These are phyloP conservation scores for Gentiana straminea DNA, from an alignment of 257 asterid species.

Conservation along the genomic window DNA sequence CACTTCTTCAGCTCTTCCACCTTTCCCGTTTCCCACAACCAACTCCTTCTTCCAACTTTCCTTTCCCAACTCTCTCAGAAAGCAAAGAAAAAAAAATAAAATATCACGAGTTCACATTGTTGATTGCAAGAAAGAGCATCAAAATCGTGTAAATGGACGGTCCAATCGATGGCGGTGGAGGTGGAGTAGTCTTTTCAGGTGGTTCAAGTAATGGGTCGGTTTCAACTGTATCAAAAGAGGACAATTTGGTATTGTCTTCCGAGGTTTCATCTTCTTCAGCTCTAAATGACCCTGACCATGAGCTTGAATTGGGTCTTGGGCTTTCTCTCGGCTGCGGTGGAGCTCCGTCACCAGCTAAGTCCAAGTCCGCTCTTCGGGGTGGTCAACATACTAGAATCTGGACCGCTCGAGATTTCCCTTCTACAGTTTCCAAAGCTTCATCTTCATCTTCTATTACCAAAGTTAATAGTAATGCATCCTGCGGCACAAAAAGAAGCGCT, in stretches of 20 bases:
- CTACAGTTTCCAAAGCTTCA: conserved; percentile 32
- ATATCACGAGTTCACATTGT: neutral
- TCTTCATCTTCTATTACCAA: conserved; percentile 40
- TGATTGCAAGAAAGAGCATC: no score
- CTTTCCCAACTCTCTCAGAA: neutral
- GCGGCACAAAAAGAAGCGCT: conserved; percentile 67
- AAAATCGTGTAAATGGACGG: conserved; percentile 23
- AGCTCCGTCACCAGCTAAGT: conserved; percentile 10
- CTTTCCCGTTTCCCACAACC: conserved; percentile 3
- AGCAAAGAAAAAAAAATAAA: neutral
- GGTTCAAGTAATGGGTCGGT: conserved; percentile 20
- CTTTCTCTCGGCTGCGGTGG: conserved; percentile 27
- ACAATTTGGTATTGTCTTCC: conserved; percentile 28
- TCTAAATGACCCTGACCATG: conserved; percentile 55
- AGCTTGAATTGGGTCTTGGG: conserved; percentile 61
- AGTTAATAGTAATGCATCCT: conserved; percentile 24
- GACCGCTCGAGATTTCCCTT: conserved; percentile 44
- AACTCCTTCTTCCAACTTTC: neutral
- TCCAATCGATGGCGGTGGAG: conserved; percentile 12
- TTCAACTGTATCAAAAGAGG: conserved; percentile 39
- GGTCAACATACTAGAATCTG: conserved; percentile 43
- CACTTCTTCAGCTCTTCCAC: neutral
- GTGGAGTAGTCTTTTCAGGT: conserved; percentile 13
- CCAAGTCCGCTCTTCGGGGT: conserved; percentile 24
- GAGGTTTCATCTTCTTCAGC: conserved; percentile 46